Evolutionary conservation across 306 rosid genomes (phyloP).

Genomic region (Luffa aegyptiaca): DNA sequence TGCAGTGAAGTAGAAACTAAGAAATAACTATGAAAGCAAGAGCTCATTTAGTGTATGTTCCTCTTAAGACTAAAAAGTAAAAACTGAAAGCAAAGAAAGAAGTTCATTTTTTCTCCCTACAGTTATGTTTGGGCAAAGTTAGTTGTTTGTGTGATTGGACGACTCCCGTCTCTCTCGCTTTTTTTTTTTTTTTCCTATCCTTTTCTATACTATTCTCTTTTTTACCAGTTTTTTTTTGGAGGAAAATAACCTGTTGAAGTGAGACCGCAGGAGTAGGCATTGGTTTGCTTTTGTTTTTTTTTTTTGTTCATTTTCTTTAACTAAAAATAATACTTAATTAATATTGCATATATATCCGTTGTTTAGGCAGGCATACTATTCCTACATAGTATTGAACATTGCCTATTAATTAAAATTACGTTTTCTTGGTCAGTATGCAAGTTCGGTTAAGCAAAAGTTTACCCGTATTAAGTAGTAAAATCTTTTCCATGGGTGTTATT

Average conservation of each 20-base stretch:
- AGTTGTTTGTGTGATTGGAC: background rate
- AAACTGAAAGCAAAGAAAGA: background rate
- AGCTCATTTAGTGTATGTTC: background rate
- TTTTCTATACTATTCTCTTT: background rate
- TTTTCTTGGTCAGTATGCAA: background rate
- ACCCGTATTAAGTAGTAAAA: background rate
- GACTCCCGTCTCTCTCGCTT: background rate
- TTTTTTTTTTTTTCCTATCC: too few species aligned
- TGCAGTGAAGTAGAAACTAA: background rate
- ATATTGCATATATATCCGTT: background rate
- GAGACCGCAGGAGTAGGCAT: background rate
- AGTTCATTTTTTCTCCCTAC: background rate
- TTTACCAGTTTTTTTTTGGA: background rate
- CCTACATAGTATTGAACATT: background rate
- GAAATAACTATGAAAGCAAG: background rate
- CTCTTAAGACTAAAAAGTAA: background rate
- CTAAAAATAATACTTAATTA: background rate
- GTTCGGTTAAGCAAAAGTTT: background rate
- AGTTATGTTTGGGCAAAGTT: background rate
- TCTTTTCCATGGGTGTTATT: background rate
- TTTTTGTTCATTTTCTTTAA: background rate
- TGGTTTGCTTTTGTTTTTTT: background rate
- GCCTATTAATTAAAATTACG: background rate
- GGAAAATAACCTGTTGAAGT: background rate
- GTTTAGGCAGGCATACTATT: background rate